A percentile compares a stretch with the other conserved stretches of the same genome.
phyloP scores from a whole-genome alignment of 2,329 filamentous ascomycete genomes.

The Cordyceps pruinosa region DNA sequence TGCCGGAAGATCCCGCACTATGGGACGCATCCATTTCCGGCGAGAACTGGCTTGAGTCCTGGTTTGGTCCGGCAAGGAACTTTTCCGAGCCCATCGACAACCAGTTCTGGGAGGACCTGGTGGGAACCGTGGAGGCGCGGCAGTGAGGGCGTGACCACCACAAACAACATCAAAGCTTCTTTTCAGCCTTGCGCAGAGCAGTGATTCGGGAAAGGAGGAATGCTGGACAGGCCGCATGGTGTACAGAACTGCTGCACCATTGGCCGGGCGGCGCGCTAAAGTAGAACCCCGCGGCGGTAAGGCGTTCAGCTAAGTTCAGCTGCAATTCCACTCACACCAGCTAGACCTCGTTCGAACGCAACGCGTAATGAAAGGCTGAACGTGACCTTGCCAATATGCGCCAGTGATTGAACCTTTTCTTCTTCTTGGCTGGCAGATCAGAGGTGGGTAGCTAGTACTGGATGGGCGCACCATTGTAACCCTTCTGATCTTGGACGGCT shows the following conservation, averaged over 20 bases:
- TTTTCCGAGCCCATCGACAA: constrained; percentile 20
- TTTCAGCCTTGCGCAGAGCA: neutral
- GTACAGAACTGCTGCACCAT: neutral
- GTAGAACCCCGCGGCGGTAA: neutral
- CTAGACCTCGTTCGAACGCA: constrained; percentile 6
- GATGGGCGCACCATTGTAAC: neutral
- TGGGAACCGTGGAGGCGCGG: constrained; percentile 14
- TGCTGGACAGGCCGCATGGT: neutral
- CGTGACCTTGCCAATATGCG: neutral
- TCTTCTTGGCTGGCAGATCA: neutral
- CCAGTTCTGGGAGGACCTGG: constrained; percentile 18
- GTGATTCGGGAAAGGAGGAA: neutral
- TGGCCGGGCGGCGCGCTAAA: neutral
- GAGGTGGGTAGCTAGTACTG: too few species aligned
- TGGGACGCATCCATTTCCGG: neutral
- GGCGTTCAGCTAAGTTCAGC: constrained; percentile 12
- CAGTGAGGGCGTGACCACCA: neutral
- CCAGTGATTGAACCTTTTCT: neutral
- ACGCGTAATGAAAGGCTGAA: constrained; percentile 1
- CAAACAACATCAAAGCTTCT: neutral
- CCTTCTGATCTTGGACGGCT: neutral
- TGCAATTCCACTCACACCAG: neutral
- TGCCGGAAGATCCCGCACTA: neutral
- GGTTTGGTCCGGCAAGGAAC: neutral
- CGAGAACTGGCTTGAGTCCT: constrained; percentile 4